Base-by-base conservation (phyloP, 1,139 yeast genomes). In the Sugiyamaella xylanicola region DNA sequence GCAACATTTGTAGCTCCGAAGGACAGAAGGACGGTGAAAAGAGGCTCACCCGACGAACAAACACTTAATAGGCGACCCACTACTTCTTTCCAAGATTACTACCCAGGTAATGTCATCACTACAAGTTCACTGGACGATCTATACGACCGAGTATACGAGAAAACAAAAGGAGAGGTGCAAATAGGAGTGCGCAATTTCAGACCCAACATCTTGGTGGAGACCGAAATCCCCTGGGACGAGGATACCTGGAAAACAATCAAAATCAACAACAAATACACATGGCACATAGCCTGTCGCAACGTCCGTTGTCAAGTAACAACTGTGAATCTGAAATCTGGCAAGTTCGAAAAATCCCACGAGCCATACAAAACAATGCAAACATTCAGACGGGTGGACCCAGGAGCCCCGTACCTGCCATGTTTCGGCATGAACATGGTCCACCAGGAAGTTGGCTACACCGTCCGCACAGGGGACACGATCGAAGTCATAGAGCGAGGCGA, bases 11-110 rank as follows among this genome's bases (percentile, higher is more conserved):
- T 75, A 4, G 68, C 68, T 35, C 66, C 77, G 1, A 61, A 65
- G 1, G 58, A 59, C 15, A 74, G 78, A 0, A 73, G 78, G 50
- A 53, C 55, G 3, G 73, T 75, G 29, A 63, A 61, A 16, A 61
- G 68, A 22, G 71, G 72, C 35, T 40, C 54, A 22, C 51, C 57
- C 9, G 41, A 49, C 45, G 47, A 51, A 16, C 74, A 15, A 8
- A 50, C 36, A 9, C 40, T 57, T 25, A 45, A 53, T 39, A 55
- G 58, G 17, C 35, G 32, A 2, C 57, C 64, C 2, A 53, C 40
- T 2, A 64, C 77, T 0, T 56, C 67, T 7, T 77, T 76, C 63
- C 82, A 77, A 55, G 82, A 78, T 60, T 72, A 75, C 54, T 78
- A 61, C 58, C 82, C 82, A 1, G 68, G 76, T 16, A 66, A 76